A percentile compares a stretch with the other conserved stretches of the same genome.
Conservation (phyloP, 140 eudicot species). For the Flaveria floridana region DNA sequence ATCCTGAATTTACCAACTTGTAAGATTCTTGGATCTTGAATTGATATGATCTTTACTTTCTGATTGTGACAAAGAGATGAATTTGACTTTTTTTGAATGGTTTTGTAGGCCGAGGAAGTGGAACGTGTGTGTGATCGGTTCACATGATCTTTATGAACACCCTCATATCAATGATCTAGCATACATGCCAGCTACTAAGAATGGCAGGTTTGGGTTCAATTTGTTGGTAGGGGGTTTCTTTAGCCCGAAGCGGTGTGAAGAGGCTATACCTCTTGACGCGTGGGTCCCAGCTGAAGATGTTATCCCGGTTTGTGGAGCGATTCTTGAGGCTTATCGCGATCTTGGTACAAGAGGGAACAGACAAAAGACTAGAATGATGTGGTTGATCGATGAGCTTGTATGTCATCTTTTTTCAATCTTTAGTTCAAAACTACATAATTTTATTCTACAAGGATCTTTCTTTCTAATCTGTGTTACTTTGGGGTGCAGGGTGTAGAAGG, state of each 20-base stretch:
- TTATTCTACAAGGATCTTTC: background rate
- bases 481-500: constrained; percentile 82
- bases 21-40: constrained; percentile 35
- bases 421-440: background rate
- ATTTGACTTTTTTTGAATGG: constrained; percentile 13
- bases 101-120: constrained; percentile 88
- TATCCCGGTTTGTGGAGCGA: constrained; percentile 60
- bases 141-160: constrained; percentile 94
- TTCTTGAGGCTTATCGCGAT: constrained; percentile 87
- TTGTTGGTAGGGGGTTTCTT: constrained; percentile 93
- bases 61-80: background rate
- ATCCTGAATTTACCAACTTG: constrained; percentile 83
- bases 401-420: constrained; percentile 15
- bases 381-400: constrained; percentile 94
- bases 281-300: constrained; percentile 95
- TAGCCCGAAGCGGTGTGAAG: constrained; percentile 86
- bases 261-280: constrained; percentile 92
- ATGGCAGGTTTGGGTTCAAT: constrained; percentile 83
- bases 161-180: constrained; percentile 96
- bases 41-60: background rate
- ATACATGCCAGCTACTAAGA: constrained; percentile 88
- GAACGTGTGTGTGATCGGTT: constrained; percentile 95
- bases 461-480: constrained; percentile 22
- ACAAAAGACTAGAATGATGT: constrained; percentile 97
- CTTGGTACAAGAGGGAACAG: constrained; percentile 89